These are phyloP conservation scores for Purpureocillium lavendulum DNA, from an alignment of 2,329 filamentous ascomycete genomes.

Conservation along the genomic window DNA sequence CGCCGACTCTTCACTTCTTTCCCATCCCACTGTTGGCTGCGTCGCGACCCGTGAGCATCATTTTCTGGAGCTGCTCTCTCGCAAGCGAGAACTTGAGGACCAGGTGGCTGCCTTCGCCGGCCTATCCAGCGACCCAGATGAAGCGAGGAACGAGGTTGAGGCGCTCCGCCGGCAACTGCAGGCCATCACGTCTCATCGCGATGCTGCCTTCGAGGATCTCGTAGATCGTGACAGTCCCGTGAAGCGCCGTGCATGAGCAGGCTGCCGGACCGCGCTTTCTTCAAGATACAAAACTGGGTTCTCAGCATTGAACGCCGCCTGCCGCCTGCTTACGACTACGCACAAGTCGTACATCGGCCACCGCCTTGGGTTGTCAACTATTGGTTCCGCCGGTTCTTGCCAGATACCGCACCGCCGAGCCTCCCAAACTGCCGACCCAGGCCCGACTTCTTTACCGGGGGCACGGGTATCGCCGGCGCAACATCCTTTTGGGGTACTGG, in stretches of 20 bases:
- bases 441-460: conserved; percentile 50
- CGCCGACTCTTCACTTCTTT: conserved; percentile 26
- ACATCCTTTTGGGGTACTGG: conserved; percentile 42
- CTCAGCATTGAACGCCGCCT: too few relatives aligned
- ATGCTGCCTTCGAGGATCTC: conserved; percentile 66
- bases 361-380: not conserved
- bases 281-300: too few relatives aligned
- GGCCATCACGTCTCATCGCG: conserved; percentile 52
- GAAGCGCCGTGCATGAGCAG: conserved; percentile 21
- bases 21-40: not conserved
- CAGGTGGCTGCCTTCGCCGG: conserved; percentile 61
- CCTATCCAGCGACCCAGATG: conserved; percentile 61
- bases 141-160: conserved; percentile 64
- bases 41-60: conserved; percentile 12
- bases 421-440: conserved; percentile 62
- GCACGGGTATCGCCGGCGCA: conserved; percentile 28
- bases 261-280: not conserved
- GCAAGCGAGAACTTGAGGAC: conserved; percentile 51
- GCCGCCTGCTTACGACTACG: not conserved
- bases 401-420: conserved; percentile 61
- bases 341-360: not conserved
- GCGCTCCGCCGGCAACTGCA: conserved; percentile 56
- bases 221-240: conserved; percentile 53
- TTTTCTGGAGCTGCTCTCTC: conserved; percentile 47
- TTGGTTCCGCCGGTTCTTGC: conserved; percentile 46